Conservation (phyloP, 2,329 filamentous ascomycete genomes). For the Teratosphaeria destructans region DNA sequence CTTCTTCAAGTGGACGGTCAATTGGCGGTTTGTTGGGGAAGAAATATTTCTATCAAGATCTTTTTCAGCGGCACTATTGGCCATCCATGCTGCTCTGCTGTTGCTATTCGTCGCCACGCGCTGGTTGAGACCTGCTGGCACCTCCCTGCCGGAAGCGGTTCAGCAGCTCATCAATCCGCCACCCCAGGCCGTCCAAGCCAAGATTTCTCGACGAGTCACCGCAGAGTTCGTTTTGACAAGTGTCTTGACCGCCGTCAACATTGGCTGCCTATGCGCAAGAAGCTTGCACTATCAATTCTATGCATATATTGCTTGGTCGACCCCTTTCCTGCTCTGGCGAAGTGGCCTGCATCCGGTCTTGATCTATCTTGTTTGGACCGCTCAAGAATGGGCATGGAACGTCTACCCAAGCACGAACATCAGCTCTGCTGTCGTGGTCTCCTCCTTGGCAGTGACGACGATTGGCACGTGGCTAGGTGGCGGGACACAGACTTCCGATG, state of each 20-base stretch:
- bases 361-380: conserved; percentile 59
- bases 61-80: conserved; percentile 60
- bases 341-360: conserved; percentile 57
- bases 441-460: conserved; percentile 57
- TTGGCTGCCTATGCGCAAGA: conserved; percentile 76
- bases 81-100: conserved; percentile 55
- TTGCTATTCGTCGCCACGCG: conserved; percentile 52
- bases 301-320: conserved; percentile 80
- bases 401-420: conserved; percentile 68
- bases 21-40: conserved; percentile 93
- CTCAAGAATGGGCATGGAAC: conserved; percentile 91
- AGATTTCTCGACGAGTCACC: conserved; percentile 50
- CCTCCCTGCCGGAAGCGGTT: conserved; percentile 46
- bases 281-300: conserved; percentile 95
- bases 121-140: conserved; percentile 62
- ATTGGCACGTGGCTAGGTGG: conserved; percentile 43
- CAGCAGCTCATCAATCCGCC: conserved; percentile 35
- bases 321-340: conserved; percentile 78
- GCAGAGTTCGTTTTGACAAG: conserved; percentile 66
- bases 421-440: conserved; percentile 60
- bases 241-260: conserved; percentile 63
- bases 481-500: conserved; percentile 2
- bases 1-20: conserved; percentile 96
- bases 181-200: conserved; percentile 44
- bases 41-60: conserved; percentile 60